These are phyloP conservation scores for Ceriops zippeliana DNA, from an alignment of 345 rosid genomes.

Conservation along the genomic window DNA sequence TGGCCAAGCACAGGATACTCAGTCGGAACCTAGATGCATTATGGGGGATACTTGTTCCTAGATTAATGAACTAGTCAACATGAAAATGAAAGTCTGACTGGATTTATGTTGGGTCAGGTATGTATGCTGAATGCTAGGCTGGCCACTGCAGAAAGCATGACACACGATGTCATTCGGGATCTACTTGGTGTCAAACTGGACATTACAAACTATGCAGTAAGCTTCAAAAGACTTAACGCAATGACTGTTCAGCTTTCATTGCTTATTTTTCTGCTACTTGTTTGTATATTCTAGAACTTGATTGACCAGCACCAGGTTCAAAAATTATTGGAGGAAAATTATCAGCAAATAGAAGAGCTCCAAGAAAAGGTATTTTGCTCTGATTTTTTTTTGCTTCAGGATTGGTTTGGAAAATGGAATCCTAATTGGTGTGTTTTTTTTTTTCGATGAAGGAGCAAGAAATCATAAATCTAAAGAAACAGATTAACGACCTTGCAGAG, in stretches of 20 bases:
- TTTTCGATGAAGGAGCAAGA: slow-evolving; percentile 56
- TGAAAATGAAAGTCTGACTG: slow-evolving; percentile 11
- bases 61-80: not conserved
- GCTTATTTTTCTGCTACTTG: slow-evolving; percentile 11
- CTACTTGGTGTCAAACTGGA: slow-evolving; percentile 85
- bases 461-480: slow-evolving; percentile 49
- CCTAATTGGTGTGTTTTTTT: slow-evolving; percentile 7
- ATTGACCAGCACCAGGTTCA: slow-evolving; percentile 71
- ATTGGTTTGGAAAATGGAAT: not conserved
- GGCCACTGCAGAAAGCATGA: slow-evolving; percentile 96
- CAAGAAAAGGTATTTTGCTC: slow-evolving; percentile 51
- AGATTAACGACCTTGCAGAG: slow-evolving; percentile 48
- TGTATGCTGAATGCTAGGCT: slow-evolving; percentile 68
- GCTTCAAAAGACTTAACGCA: slow-evolving; percentile 20
- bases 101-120: slow-evolving; percentile 43
- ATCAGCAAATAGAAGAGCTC: slow-evolving; percentile 60
- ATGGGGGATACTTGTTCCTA: not conserved
- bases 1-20: not conserved
- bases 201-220: slow-evolving; percentile 81
- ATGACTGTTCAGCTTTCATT: slow-evolving; percentile 8
- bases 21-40: not conserved
- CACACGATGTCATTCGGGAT: slow-evolving; percentile 92
- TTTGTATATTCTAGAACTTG: slow-evolving; percentile 53
- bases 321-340: slow-evolving; percentile 63
- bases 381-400: not conserved